Evolutionary conservation across 495 filamentous ascomycete genomes (phyloP).

Genomic region (Extremus antarcticus): DNA sequence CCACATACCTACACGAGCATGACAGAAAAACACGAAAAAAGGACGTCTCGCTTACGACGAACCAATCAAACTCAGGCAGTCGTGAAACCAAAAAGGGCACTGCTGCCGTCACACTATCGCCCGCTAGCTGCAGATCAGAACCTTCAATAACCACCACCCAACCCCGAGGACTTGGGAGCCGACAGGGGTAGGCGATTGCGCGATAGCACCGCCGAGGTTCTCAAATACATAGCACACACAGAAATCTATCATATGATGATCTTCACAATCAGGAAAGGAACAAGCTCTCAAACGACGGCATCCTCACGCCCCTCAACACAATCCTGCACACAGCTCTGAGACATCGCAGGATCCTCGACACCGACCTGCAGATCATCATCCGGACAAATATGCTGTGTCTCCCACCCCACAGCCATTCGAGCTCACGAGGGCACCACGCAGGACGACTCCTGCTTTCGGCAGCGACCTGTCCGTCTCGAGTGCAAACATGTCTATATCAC

Average conservation of each 20-base stretch:
- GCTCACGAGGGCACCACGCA: neutral
- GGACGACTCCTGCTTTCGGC: neutral
- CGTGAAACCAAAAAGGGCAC: neutral
- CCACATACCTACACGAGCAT: too few species aligned
- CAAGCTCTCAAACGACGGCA: too few species aligned
- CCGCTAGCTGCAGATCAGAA: neutral
- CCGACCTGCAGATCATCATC: neutral
- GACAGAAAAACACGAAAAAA: neutral
- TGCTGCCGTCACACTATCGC: neutral
- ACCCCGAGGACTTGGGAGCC: neutral
- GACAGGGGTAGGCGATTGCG: neutral
- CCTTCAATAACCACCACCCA: neutral
- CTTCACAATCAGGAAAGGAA: too few species aligned
- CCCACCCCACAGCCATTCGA: neutral
- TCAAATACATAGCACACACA: too few species aligned
- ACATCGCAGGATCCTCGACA: neutral
- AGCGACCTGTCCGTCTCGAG: neutral
- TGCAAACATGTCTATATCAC: neutral
- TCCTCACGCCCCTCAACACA: too few species aligned
- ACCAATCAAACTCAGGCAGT: neutral
- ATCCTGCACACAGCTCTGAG: too few species aligned
- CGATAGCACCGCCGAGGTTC: neutral
- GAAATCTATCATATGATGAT: too few species aligned
- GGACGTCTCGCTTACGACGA: neutral
- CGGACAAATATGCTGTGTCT: neutral